phyloP scores from a whole-genome alignment of 768 basidiomycete species.

The Psilocybe sp. region DNA sequence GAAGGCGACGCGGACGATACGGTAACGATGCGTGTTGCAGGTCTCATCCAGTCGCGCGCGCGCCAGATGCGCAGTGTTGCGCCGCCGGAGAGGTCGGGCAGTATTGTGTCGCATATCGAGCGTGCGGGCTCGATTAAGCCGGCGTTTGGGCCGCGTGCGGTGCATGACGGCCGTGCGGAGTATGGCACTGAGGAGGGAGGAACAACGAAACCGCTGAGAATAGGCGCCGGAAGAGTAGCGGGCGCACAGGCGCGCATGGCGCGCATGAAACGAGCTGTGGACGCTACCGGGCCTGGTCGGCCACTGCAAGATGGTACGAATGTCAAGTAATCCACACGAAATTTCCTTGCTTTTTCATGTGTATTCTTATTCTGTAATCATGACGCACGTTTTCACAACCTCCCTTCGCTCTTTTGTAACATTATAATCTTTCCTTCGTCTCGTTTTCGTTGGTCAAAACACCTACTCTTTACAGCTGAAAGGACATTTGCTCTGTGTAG shows the following conservation, averaged over 20 bases:
- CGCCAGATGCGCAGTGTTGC: not conserved
- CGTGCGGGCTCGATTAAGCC: conserved; percentile 16
- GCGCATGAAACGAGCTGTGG: not conserved
- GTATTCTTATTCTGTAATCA: too few relatives aligned
- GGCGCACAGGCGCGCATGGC: not conserved
- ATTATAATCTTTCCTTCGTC: too few relatives aligned
- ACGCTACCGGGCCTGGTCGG: not conserved
- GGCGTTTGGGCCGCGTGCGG: not conserved
- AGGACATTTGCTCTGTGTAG: not conserved
- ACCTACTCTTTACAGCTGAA: too few relatives aligned
- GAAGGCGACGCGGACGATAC: not conserved
- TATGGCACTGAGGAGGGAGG: not conserved
- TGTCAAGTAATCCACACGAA: too few relatives aligned
- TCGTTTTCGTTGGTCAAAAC: too few relatives aligned
- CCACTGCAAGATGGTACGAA: too few relatives aligned
- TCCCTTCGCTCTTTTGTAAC: too few relatives aligned
- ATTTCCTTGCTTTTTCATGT: too few relatives aligned
- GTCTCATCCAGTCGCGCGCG: conserved; percentile 13
- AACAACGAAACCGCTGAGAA: not conserved
- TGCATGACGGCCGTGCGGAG: not conserved
- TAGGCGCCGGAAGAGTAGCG: not conserved
- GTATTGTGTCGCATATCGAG: conserved; percentile 18
- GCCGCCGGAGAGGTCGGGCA: conserved; percentile 10
- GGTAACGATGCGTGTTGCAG: conserved; percentile 9
- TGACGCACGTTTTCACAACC: too few relatives aligned